phyloP scores from a whole-genome alignment of 192 early-diverging fungal species.

The Lobulomyces angularis region DNA sequence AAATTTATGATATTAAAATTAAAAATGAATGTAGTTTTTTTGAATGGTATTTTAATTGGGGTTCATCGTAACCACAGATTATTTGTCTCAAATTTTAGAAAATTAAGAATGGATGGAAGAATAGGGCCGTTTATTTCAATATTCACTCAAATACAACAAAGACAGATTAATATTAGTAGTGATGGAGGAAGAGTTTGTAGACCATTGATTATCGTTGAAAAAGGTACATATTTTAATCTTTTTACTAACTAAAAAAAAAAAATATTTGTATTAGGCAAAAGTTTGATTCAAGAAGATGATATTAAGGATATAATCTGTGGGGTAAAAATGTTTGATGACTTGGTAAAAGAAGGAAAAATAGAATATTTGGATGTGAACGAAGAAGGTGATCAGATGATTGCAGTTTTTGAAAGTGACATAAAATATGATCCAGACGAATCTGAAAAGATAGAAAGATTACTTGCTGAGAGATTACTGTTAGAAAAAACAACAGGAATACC shows the following conservation, averaged over 20 bases:
- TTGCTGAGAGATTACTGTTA: slow-evolving; percentile 6
- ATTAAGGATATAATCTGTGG: slow-evolving; percentile 33
- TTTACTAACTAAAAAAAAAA: too few species aligned
- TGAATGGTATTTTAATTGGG: slow-evolving; percentile 91
- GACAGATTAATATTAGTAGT: slow-evolving; percentile 78
- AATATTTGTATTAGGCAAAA: too few species aligned
- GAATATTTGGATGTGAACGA: slow-evolving; percentile 97
- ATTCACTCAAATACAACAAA: slow-evolving; percentile 68
- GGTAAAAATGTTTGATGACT: slow-evolving; percentile 72
- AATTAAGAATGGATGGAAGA: slow-evolving; percentile 71
- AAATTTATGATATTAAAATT: too few species aligned
- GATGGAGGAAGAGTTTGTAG: slow-evolving; percentile 95
- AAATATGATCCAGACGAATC: slow-evolving; percentile 23
- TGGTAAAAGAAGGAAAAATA: slow-evolving; percentile 75
- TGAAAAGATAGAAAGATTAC: slow-evolving; percentile 11
- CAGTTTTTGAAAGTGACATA: slow-evolving; percentile 77
- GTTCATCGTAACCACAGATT: slow-evolving; percentile 65
- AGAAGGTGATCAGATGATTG: slow-evolving; percentile 91
- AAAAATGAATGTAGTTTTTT: too few species aligned
- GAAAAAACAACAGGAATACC: slow-evolving; percentile 11
- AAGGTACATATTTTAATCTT: slow-evolving; percentile 54
- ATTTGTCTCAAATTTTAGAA: slow-evolving; percentile 80
- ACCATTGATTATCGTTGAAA: slow-evolving; percentile 88
- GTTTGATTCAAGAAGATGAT: slow-evolving; percentile 26
- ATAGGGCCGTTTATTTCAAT: slow-evolving; percentile 86